Percentiles rank a stretch among this genome's conserved stretches.
phyloP scores from a whole-genome alignment of 176 grass and related monocot genomes.

The Cenchrus fungigraminus region DNA sequence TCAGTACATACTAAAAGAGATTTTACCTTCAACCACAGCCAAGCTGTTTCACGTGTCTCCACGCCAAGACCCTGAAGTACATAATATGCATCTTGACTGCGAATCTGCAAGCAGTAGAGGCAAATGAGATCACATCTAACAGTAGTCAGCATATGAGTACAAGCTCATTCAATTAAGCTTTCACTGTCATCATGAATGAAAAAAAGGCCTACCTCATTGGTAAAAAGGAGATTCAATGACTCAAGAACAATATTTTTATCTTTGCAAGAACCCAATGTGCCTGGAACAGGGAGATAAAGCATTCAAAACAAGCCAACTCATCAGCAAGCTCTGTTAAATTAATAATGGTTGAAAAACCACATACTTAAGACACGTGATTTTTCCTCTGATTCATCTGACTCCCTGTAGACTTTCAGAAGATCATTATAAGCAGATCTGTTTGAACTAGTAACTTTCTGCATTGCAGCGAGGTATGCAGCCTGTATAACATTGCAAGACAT shows the following conservation, averaged over 20 bases:
- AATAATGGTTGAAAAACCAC: conserved; percentile 30
- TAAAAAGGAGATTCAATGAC: conserved; percentile 74
- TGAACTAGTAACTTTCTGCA: conserved; percentile 65
- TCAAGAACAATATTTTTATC: conserved; percentile 79
- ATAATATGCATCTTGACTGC: conserved; percentile 67
- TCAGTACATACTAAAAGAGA: background rate
- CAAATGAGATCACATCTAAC: conserved; percentile 12
- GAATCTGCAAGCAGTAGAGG: conserved; percentile 59
- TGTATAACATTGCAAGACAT: conserved; percentile 48
- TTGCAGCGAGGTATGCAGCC: conserved; percentile 82
- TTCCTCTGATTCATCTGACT: conserved; percentile 65
- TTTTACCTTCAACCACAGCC: conserved; percentile 85
- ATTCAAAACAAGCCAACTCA: conserved; percentile 42
- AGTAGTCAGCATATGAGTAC: background rate
- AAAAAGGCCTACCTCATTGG: conserved; percentile 55
- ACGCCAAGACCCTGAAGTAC: conserved; percentile 47
- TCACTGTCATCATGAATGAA: background rate
- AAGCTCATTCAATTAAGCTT: conserved; percentile 15
- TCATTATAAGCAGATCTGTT: conserved; percentile 75
- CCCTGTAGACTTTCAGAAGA: conserved; percentile 75
- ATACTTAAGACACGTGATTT: conserved; percentile 64
- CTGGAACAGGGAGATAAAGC: conserved; percentile 46
- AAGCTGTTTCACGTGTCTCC: conserved; percentile 72
- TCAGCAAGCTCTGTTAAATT: conserved; percentile 36
- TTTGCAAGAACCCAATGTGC: conserved; percentile 50